Evolutionary conservation across 805 yeast species (phyloP), one percentile per base, ranked within the genome.

Genomic region (Wickerhamiella kurtzmanii): DNA sequence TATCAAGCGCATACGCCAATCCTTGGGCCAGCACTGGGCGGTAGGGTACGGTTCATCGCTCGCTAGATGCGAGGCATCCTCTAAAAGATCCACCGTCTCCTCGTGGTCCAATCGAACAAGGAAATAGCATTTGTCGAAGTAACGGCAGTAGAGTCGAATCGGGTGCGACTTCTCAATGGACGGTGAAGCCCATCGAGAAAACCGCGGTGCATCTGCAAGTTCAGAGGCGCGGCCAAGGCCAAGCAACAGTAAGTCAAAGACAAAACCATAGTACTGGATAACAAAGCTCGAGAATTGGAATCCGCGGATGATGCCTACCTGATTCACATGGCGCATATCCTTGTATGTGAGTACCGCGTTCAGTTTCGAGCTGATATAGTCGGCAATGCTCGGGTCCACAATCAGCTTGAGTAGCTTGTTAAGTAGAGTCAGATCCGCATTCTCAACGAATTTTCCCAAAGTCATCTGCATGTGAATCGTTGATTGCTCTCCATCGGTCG

Each of bases 261-360:
- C 78, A 43, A 92, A 66, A 2, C 96, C 96, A 63, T 92, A 92
- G 63, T 78, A 88, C 62, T 92, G 99, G 57, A 75, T 78, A 3
- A 92, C 77, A 63, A 89, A 92, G 0, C 96, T 79, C 0, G 96
- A 76, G 62, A 88, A 92, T 58, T 85, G 95, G 16, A 92, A 66
- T 5, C 98, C 99, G 43, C 94, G 74, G 16, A 92, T 65, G 48
- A 92, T 63, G 18, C 99, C 99, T 59, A 78, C 78, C 56, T 82
- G 86, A 64, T 92, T 89, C 17, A 84, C 79, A 61, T 87, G 95
- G 51, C 79, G 82, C 99, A 92, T 92, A 60, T 92, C 99, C 62
- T 92, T 92, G 64, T 80, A 94, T 1, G 86, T 72, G 18, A 92
- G 57, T 19, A 77, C 73, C 18, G 88, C 77, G 57, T 92, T 92